Percentiles rank a stretch among this genome's conserved stretches.
These are phyloP conservation scores for Chrysosporium keratinophilum DNA, from an alignment of 2,329 filamentous ascomycete species.

Conservation along the genomic window DNA sequence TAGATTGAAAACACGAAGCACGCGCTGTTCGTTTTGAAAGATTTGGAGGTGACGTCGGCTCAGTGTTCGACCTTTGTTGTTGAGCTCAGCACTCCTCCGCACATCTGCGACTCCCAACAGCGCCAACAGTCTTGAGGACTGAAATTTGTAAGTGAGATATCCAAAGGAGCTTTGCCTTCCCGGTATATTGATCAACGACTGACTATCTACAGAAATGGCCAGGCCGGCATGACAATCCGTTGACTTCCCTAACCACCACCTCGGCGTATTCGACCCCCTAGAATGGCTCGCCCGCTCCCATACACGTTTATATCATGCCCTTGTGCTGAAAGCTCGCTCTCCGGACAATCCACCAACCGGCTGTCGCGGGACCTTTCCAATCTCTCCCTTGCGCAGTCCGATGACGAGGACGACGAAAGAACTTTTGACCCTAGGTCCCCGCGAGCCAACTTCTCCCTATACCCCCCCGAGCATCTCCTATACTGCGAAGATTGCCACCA, in stretches of 20 bases:
- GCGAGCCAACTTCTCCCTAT: conserved; percentile 82
- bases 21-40: background rate
- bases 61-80: background rate
- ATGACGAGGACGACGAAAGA: conserved; percentile 55
- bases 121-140: background rate
- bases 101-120: background rate
- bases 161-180: background rate
- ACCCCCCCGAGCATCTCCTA: conserved; percentile 82
- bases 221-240: background rate
- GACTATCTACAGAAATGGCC: background rate
- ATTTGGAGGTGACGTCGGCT: conserved; percentile 2
- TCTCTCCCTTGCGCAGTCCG: conserved; percentile 19
- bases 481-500: conserved; percentile 98
- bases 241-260: background rate
- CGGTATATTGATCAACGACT: background rate
- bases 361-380: conserved; percentile 17
- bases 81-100: background rate
- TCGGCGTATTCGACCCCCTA: background rate
- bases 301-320: conserved; percentile 20
- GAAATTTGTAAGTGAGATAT: background rate
- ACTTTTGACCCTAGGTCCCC: conserved; percentile 79
- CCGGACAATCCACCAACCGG: conserved; percentile 12
- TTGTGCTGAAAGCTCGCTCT: conserved; percentile 15
- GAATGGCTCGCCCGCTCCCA: conserved; percentile 21
- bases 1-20: conserved; percentile 1